Base-by-base conservation (phyloP, 768 basidiomycete genomes). In the Scleroderma bovista region DNA sequence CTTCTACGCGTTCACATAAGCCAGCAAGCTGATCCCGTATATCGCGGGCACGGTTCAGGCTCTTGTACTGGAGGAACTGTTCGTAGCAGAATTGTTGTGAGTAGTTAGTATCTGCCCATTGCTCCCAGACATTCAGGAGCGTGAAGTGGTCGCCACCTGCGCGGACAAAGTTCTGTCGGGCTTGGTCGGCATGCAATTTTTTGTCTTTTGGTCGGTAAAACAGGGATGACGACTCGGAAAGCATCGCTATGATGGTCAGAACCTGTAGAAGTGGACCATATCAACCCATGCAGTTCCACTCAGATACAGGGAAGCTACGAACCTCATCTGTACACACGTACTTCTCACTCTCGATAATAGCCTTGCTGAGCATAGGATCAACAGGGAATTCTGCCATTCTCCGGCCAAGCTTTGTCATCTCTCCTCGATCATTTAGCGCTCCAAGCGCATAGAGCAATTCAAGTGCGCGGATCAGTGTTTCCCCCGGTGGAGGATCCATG, bases 301-400 rank as follows among this genome's bases (percentile, higher is more conserved):
- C 34, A 36, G 26, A 34, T 26, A 45, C 3, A 43, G 33, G 20
- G 12, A n/a, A 2, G 20, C 32, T n/a, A 60, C 79, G 55, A 63
- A 92, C 93, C 79, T 98, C 96, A 61, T 99, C 95, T 3, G 95
- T 97, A 66, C 95, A 97, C 12, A 77, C 75, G 67, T 92, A 98
- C 50, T 87, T 79, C 65, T 98, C 96, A 63, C 93, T 96, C 40
- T 91, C 87, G 53, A 99, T 93, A 64, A 99, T 95, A 6, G 87
- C 84, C 68, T 97, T 98, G 20, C 89, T 92, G 58, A 99, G 70
- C 88, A 96, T 96, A 7, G 96, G 96, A 61, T 99, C 96, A 17
- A 98, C 93, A 10, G 93, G 96, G 70, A 99, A 98, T 65, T 99
- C 96, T 1, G 95, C 94, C 96, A 99, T 98, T 47, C 94, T 73